Evolutionary conservation across 805 yeast genomes (phyloP).

Genomic region (Blastobotrys peoriensis): DNA sequence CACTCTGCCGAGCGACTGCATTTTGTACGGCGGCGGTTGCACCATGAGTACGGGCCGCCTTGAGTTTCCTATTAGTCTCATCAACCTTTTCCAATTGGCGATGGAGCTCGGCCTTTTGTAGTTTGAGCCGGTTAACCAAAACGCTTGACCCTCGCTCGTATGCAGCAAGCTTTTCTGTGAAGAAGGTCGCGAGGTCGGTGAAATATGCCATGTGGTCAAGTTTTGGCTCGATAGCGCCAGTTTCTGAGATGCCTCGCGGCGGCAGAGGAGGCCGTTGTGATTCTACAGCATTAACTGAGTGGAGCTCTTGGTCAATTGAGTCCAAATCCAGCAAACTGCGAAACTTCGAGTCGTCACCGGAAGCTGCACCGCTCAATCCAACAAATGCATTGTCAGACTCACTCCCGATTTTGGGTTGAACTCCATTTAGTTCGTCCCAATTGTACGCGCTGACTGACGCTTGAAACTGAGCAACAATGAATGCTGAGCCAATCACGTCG

Average conservation of each 20-base stretch:
- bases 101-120: constrained; percentile 39
- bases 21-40: constrained; percentile 18
- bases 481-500: neutral
- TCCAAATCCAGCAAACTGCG: no score
- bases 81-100: constrained; percentile 34
- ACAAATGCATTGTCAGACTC: no score
- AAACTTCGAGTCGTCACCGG: no score
- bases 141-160: constrained; percentile 33
- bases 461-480: neutral
- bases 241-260: constrained; percentile 9
- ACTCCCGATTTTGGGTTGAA: neutral
- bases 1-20: constrained; percentile 30
- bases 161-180: constrained; percentile 22
- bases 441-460: neutral
- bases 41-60: neutral
- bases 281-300: no score
- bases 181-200: constrained; percentile 18
- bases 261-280: neutral
- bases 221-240: constrained; percentile 21
- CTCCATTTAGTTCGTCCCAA: constrained; percentile 1
- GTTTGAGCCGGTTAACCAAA: constrained; percentile 32
- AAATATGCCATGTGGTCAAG: constrained; percentile 22
- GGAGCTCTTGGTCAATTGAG: no score
- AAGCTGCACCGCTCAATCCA: no score
- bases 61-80: constrained; percentile 20